Percentiles rank a stretch among this genome's conserved stretches.
Evolutionary conservation across 208 protist species (phyloP).

Genomic region (Wallacemonas sp.): DNA sequence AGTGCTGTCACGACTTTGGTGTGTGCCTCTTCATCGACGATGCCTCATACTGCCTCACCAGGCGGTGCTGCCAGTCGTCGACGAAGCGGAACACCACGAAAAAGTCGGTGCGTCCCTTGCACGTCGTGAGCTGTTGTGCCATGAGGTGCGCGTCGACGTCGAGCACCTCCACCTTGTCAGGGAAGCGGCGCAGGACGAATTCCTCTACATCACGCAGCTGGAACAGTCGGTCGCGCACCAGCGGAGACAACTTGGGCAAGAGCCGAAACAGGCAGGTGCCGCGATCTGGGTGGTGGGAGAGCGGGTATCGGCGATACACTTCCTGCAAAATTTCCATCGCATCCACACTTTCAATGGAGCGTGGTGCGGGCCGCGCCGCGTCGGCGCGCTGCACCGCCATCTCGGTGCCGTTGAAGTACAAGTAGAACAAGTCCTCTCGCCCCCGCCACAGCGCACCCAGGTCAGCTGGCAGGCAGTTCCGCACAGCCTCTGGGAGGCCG

Average conservation of each 20-base stretch:
- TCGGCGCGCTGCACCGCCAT: conserved; percentile 74
- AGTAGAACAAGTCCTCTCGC: conserved; percentile 31
- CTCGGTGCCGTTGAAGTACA: conserved; percentile 24
- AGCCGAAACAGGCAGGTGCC: conserved; percentile 69
- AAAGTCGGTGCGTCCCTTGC: conserved; percentile 44
- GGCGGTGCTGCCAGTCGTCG: conserved; percentile 60
- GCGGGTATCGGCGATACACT: conserved; percentile 62
- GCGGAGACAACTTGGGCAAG: conserved; percentile 39
- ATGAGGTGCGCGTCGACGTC: conserved; percentile 7
- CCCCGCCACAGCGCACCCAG: conserved; percentile 16
- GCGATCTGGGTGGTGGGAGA: conserved; percentile 41
- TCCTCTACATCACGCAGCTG: conserved; percentile 57
- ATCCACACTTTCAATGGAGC: conserved; percentile 26
- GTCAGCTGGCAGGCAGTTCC: conserved; percentile 26
- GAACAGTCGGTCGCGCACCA: conserved; percentile 41
- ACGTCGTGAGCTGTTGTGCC: background rate
- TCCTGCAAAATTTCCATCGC: conserved; percentile 74
- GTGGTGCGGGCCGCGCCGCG: conserved; percentile 34
- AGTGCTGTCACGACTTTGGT: no score
- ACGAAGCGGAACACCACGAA: conserved; percentile 81
- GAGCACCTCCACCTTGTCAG: conserved; percentile 77
- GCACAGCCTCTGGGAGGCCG: conserved; percentile 21
- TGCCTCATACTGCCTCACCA: conserved; percentile 53
- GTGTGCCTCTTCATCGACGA: conserved; percentile 24
- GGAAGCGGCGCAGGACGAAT: conserved; percentile 56